Percentiles rank a stretch among this genome's conserved stretches.
These are phyloP conservation scores for Dactylella cylindrospora DNA, from an alignment of 2,329 filamentous ascomycete species.

Conservation along the genomic window DNA sequence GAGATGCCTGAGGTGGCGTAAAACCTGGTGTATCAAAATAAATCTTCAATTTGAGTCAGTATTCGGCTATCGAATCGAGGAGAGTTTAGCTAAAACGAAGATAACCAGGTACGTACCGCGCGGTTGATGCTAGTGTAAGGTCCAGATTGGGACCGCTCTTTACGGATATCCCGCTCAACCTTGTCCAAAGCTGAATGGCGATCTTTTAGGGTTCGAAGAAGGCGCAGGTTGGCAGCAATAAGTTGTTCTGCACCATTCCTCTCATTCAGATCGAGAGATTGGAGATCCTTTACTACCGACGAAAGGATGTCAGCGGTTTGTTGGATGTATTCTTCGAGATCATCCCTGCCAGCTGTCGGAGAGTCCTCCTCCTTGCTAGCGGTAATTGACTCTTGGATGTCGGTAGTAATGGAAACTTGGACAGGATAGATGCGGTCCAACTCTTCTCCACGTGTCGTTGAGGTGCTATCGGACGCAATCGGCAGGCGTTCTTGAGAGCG, in stretches of 20 bases:
- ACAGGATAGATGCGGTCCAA: slow-evolving; percentile 27
- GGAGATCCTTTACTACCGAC: slow-evolving; percentile 26
- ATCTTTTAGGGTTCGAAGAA: slow-evolving; percentile 37
- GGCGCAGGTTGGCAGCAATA: slow-evolving; percentile 35
- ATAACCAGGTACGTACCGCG: slow-evolving; percentile 38
- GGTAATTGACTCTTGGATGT: slow-evolving; percentile 12
- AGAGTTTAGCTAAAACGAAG: too few species aligned
- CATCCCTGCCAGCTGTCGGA: slow-evolving; percentile 17
- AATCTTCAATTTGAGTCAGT: slow-evolving; percentile 16
- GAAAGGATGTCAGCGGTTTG: slow-evolving; percentile 38
- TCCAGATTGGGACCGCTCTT: slow-evolving; percentile 17
- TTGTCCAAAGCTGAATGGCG: slow-evolving; percentile 35
- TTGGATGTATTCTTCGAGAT: slow-evolving; percentile 39
- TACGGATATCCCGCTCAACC: slow-evolving; percentile 37
- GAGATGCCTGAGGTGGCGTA: slow-evolving; percentile 26
- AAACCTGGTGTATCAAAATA: slow-evolving; percentile 28
- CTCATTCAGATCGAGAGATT: slow-evolving; percentile 12
- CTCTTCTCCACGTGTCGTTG: not conserved
- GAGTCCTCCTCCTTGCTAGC: slow-evolving; percentile 19
- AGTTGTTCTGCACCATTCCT: slow-evolving; percentile 21
- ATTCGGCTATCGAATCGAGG: not conserved
- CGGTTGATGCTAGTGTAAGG: slow-evolving; percentile 36
- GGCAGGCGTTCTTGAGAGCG: slow-evolving; percentile 20
- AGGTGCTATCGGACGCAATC: not conserved
- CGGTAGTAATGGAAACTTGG: slow-evolving; percentile 30